Evolutionary conservation across 345 rosid genomes (phyloP).

Genomic region (Gossypium anomalum): DNA sequence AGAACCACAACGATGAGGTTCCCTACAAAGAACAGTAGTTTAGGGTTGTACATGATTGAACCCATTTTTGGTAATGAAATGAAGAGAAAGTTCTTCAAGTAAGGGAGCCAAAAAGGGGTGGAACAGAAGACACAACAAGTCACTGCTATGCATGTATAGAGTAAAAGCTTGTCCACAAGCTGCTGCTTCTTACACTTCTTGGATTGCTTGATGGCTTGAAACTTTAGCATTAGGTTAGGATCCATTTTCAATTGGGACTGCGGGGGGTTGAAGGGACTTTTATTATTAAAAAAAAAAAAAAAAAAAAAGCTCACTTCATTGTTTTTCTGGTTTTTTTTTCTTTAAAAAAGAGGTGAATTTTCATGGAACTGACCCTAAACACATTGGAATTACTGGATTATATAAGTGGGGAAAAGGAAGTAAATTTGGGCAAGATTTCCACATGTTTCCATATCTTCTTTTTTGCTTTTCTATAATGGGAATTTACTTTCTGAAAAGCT

Average conservation of each 20-base stretch:
- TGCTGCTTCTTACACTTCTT: slow-evolving; percentile 30
- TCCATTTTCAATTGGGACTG: slow-evolving; percentile 17
- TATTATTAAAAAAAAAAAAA: neutral
- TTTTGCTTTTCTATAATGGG: slow-evolving; percentile 7
- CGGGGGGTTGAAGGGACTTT: neutral
- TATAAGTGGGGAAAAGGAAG: slow-evolving; percentile 23
- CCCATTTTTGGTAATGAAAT: slow-evolving; percentile 28
- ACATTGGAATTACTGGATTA: slow-evolving; percentile 14
- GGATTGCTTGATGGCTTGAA: slow-evolving; percentile 31
- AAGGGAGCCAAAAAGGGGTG: slow-evolving; percentile 38
- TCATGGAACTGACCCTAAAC: slow-evolving; percentile 13
- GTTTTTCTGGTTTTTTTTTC: neutral
- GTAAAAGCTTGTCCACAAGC: slow-evolving; percentile 23
- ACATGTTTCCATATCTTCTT: neutral
- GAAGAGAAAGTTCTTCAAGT: slow-evolving; percentile 23
- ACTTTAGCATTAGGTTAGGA: slow-evolving; percentile 24
- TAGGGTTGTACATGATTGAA: slow-evolving; percentile 28
- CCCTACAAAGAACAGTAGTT: slow-evolving; percentile 45
- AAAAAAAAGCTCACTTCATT: neutral
- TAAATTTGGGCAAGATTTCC: slow-evolving; percentile 20
- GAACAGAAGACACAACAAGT: slow-evolving; percentile 35
- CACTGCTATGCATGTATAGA: slow-evolving; percentile 24
- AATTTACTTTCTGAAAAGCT: slow-evolving; percentile 29
- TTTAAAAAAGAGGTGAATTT: neutral
- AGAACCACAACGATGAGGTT: slow-evolving; percentile 52